Percentiles rank a stretch among this genome's conserved stretches.
Evolutionary conservation across 2,329 filamentous ascomycete species (phyloP).

Genomic region (Pestalotiopsis fici): DNA sequence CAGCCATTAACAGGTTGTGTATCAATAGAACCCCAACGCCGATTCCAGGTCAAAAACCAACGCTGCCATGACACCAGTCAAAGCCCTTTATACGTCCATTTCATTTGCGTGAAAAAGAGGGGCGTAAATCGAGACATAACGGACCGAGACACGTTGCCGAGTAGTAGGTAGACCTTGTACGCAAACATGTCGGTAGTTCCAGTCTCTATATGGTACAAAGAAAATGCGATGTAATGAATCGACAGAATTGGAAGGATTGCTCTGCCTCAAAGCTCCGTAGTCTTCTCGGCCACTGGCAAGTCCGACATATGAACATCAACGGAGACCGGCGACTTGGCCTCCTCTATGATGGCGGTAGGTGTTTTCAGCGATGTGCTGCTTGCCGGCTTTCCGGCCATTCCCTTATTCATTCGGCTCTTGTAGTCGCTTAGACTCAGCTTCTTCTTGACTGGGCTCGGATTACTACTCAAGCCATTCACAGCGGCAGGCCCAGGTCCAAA

Average conservation of each 20-base stretch:
- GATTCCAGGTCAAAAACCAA: constrained; percentile 1
- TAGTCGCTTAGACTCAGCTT: constrained; percentile 69
- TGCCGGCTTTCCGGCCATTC: constrained; percentile 43
- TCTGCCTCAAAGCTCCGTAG: constrained; percentile 18
- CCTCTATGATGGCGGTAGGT: constrained; percentile 36
- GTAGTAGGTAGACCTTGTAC: not conserved
- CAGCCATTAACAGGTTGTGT: constrained; percentile 3
- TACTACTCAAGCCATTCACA: constrained; percentile 44
- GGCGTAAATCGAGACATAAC: constrained; percentile 1
- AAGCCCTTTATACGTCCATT: constrained; percentile 3
- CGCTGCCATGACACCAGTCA: constrained; percentile 9
- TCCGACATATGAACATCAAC: constrained; percentile 35
- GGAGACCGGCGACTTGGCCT: constrained; percentile 37
- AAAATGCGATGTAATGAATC: constrained; percentile 9
- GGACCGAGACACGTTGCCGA: constrained; percentile 1
- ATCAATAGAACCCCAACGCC: constrained; percentile 9
- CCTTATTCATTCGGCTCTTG: constrained; percentile 59
- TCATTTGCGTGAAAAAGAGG: not conserved
- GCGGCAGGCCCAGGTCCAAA: constrained; percentile 36
- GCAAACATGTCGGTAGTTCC: constrained; percentile 7
- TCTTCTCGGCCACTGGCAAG: constrained; percentile 31
- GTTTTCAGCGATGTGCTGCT: constrained; percentile 35
- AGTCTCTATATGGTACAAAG: constrained; percentile 38
- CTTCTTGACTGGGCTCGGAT: constrained; percentile 65
- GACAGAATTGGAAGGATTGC: not conserved